Evolutionary conservation across 169 alveolate species (phyloP).

Genomic region (Eimeria zaria): DNA sequence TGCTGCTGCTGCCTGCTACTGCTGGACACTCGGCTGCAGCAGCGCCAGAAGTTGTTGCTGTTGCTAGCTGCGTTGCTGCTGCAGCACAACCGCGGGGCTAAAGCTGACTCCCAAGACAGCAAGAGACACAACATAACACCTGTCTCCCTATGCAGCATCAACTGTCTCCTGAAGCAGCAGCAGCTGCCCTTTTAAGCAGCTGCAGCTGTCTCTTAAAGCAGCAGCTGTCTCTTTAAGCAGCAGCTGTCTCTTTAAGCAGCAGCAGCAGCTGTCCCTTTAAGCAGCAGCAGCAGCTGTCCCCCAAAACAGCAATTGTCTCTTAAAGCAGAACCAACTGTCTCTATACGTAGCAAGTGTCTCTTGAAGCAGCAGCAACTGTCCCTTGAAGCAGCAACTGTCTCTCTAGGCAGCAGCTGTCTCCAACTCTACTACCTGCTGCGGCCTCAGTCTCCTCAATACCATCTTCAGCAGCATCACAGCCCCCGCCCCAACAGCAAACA

Average conservation of each 20-base stretch:
- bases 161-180: background rate
- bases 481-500: slow-evolving; percentile 11
- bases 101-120: background rate
- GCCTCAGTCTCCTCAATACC: slow-evolving; percentile 5
- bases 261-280: background rate
- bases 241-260: too few species aligned
- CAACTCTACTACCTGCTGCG: background rate
- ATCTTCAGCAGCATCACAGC: slow-evolving; percentile 36
- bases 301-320: background rate
- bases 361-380: slow-evolving; percentile 21
- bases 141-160: background rate
- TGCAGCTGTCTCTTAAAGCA: too few species aligned
- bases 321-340: too few species aligned
- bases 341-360: too few species aligned
- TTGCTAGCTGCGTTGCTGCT: background rate
- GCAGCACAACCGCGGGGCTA: background rate
- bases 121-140: background rate
- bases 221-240: too few species aligned
- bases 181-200: too few species aligned
- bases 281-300: background rate
- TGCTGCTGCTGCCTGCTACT: slow-evolving; percentile 8
- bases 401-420: background rate
- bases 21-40: background rate
- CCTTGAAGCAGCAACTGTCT: background rate
- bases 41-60: background rate